These are phyloP conservation scores for Elongisporangium anandrum DNA, from an alignment of 352 stramenopile species.

Conservation along the genomic window DNA sequence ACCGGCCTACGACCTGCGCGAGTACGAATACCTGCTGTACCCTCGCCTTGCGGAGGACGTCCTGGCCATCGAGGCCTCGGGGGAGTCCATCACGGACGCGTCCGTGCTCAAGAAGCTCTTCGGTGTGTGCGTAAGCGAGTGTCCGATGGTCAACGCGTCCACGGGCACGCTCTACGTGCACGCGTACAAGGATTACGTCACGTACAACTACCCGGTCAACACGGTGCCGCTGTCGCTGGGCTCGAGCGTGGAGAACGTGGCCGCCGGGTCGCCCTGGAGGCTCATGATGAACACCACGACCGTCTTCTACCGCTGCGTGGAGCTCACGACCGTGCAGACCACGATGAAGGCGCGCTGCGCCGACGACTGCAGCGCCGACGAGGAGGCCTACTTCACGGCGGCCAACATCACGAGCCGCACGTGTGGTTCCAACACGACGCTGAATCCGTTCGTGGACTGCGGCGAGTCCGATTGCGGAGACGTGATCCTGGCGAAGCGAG, in stretches of 20 bases:
- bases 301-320: conserved; percentile 67
- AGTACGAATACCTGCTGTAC: conserved; percentile 71
- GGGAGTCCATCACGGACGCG: conserved; percentile 13
- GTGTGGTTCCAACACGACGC: conserved; percentile 32
- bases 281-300: conserved; percentile 57
- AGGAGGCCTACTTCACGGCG: conserved; percentile 26
- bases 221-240: conserved; percentile 15
- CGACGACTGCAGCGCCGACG: conserved; percentile 52
- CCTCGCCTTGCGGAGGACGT: conserved; percentile 62
- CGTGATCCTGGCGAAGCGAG: conserved; percentile 26
- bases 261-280: conserved; percentile 54
- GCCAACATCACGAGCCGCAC: conserved; percentile 17
- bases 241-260: conserved; percentile 36
- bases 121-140: conserved; percentile 39
- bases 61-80: conserved; percentile 15
- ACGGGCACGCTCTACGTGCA: conserved; percentile 41
- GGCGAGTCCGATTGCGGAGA: conserved; percentile 40
- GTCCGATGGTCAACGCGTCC: conserved; percentile 41
- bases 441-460: conserved; percentile 55
- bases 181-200: conserved; percentile 51
- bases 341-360: conserved; percentile 42
- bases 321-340: conserved; percentile 49
- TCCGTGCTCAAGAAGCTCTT: conserved; percentile 43
- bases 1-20: conserved; percentile 57
- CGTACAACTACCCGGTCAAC: conserved; percentile 33